Evolutionary conservation across 352 stramenopile species (phyloP), one percentile per base, ranked within the genome.

Genomic region (Blastocystis hominis): DNA sequence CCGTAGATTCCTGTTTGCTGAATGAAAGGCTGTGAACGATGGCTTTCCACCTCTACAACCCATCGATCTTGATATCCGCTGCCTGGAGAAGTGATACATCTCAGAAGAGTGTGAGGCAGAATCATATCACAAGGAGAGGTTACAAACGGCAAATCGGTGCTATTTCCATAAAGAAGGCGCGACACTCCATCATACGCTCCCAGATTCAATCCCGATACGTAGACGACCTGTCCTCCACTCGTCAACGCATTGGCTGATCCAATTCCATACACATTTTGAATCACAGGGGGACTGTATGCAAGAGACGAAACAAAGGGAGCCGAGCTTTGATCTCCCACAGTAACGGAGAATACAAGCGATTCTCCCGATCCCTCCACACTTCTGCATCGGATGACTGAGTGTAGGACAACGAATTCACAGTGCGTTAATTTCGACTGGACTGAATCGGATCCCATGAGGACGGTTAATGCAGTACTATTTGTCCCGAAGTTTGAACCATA

Each of bases 291-390:
- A 24, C n/a, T 50, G 17, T 76, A 76, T n/a, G 36, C 42, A 5
- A 76, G 64, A 17, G 64, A 76, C 36, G 64, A 76, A 15, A 76
- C 64, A 34, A 76, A 76, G 4, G 30, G 64, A 50, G 15, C n/a
- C 6, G 64, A 76, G 5, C 24, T 50, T 34, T 76, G 64, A 34
- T 76, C 64, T 17, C n/a, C 64, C 20, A 76, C 64, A 3, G 24
- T 3, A 15, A 76, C 44, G 7, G 55, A 15, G 17, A 76, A 76
- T 4, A 40, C 24, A 15, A 76, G 17, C 9, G 13, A 42, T 1
- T 46, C 20, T 30, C 64, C 64, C 42, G 42, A 17, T 55, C 64
- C 64, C 44, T 76, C 64, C 42, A 76, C 47, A 55, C 36, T 55
- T 4, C 9, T 15, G 44, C 64, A 76, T 42, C 44, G n/a, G 36